Percentiles rank a stretch among this genome's conserved stretches.
Evolutionary conservation across 495 filamentous ascomycete species (phyloP).

Genomic region (Acidomyces sp.): DNA sequence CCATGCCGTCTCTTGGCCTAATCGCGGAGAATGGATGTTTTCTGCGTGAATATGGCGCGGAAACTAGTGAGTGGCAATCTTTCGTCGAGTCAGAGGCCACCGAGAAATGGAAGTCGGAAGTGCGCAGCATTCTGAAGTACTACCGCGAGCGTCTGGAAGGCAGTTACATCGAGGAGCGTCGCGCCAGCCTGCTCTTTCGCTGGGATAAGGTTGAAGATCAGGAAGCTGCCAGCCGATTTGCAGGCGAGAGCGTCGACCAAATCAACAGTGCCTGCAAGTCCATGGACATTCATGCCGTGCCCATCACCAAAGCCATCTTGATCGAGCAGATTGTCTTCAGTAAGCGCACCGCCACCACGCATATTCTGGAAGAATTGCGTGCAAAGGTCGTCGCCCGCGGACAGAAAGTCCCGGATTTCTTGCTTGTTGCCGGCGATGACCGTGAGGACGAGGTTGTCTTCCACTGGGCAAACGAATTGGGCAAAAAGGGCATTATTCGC

Average conservation of each 20-base stretch:
- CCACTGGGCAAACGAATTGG: slow-evolving; percentile 75
- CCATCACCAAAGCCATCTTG: slow-evolving; percentile 60
- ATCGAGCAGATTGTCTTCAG: slow-evolving; percentile 72
- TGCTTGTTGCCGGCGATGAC: slow-evolving; percentile 76
- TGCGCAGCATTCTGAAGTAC: slow-evolving; percentile 65
- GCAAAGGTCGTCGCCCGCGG: slow-evolving; percentile 31
- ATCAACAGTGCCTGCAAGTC: slow-evolving; percentile 83
- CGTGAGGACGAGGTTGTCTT: slow-evolving; percentile 88
- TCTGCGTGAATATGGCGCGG: slow-evolving; percentile 50
- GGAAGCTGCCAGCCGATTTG: slow-evolving; percentile 56
- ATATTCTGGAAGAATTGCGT: slow-evolving; percentile 48
- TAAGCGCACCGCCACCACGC: slow-evolving; percentile 65
- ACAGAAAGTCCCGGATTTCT: slow-evolving; percentile 39
- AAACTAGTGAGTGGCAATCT: slow-evolving; percentile 49
- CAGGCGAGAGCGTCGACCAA: slow-evolving; percentile 75
- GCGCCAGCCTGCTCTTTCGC: slow-evolving; percentile 78
- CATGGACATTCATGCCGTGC: slow-evolving; percentile 70
- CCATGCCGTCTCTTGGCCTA: slow-evolving; percentile 62
- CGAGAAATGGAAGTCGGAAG: slow-evolving; percentile 61
- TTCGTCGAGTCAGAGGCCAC: slow-evolving; percentile 57
- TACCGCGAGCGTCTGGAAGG: slow-evolving; percentile 80
- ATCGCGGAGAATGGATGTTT: slow-evolving; percentile 93
- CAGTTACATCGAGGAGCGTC: slow-evolving; percentile 70
- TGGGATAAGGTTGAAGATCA: slow-evolving; percentile 70
- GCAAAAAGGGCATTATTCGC: slow-evolving; percentile 35